A percentile compares a stretch with the other conserved stretches of the same genome.
Evolutionary conservation across 495 filamentous ascomycete species (phyloP).

Genomic region (Filosporella fistucella): DNA sequence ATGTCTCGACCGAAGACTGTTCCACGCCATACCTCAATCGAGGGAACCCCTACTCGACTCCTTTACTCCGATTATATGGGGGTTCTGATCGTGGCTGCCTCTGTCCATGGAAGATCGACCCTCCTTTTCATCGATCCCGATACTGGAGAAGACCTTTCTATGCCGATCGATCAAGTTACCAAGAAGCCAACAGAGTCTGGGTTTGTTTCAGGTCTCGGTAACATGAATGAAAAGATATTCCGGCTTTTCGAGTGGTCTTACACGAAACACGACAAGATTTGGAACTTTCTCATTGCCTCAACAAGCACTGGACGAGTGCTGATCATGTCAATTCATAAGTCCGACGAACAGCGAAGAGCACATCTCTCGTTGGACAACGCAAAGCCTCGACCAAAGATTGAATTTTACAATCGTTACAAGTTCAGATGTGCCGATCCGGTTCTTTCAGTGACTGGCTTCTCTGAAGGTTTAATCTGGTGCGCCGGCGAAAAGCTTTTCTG

Average conservation of each 20-base stretch:
- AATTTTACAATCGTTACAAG: slow-evolving; percentile 39
- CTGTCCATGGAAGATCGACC: slow-evolving; percentile 29
- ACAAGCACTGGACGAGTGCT: slow-evolving; percentile 38
- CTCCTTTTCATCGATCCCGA: slow-evolving; percentile 43
- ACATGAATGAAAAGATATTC: slow-evolving; percentile 32
- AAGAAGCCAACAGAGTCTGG: slow-evolving; percentile 22
- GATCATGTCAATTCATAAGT: slow-evolving; percentile 33
- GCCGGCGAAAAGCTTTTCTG: slow-evolving; percentile 36
- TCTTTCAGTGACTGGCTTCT: slow-evolving; percentile 36
- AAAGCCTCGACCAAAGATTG: slow-evolving; percentile 23
- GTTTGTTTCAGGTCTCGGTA: slow-evolving; percentile 39
- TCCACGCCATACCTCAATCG: slow-evolving; percentile 43
- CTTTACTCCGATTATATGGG: slow-evolving; percentile 46
- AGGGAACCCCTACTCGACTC: slow-evolving; percentile 46
- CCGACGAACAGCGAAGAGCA: not conserved
- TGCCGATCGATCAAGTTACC: slow-evolving; percentile 29
- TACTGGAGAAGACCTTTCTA: slow-evolving; percentile 40
- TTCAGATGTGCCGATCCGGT: slow-evolving; percentile 33
- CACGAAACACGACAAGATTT: slow-evolving; percentile 31
- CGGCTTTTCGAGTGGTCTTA: slow-evolving; percentile 42
- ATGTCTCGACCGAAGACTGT: slow-evolving; percentile 41
- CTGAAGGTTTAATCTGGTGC: slow-evolving; percentile 41
- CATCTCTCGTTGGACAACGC: not conserved
- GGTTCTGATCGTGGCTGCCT: slow-evolving; percentile 48
- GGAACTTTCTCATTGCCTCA: slow-evolving; percentile 39